Evolutionary conservation across 768 basidiomycete species (phyloP).

Genomic region (Gyrodon lividus): DNA sequence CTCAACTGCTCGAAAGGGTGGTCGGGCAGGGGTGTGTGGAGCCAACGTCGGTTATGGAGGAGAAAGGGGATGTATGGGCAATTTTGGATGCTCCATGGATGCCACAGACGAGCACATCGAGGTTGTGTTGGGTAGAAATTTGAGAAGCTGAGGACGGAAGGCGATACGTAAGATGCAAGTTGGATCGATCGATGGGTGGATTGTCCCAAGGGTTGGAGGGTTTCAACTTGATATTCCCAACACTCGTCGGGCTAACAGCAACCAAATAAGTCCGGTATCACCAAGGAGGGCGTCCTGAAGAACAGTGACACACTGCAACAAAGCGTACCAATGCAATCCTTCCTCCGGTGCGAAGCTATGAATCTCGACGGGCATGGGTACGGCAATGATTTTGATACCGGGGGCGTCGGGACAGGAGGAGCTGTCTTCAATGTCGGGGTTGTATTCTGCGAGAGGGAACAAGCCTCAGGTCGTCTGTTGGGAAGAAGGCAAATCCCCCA

Average conservation of each 20-base stretch:
- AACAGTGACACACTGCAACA: constrained; percentile 25
- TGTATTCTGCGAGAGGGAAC: constrained; percentile 32
- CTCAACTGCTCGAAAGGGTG: constrained; percentile 34
- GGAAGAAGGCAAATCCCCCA: constrained; percentile 32
- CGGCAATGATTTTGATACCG: constrained; percentile 28
- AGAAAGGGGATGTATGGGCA: constrained; percentile 38
- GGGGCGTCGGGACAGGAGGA: constrained; percentile 32
- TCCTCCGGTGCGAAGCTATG: neutral
- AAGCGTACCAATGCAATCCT: constrained; percentile 16
- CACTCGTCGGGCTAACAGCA: constrained; percentile 41
- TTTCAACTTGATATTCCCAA: constrained; percentile 39
- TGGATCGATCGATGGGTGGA: constrained; percentile 46
- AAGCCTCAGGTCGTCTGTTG: constrained; percentile 30
- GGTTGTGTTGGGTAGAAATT: constrained; percentile 36
- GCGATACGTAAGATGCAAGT: constrained; percentile 27
- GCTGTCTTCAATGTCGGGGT: constrained; percentile 24
- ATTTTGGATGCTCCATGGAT: constrained; percentile 38
- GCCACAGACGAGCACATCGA: constrained; percentile 40
- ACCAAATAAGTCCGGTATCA: neutral
- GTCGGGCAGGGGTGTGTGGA: constrained; percentile 32
- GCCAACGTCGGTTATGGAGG: constrained; percentile 34
- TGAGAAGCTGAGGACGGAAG: constrained; percentile 4
- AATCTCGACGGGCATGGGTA: neutral
- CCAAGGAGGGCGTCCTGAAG: neutral
- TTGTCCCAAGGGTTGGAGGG: constrained; percentile 41